These are phyloP conservation scores for Dictyostelium capitatum DNA, from an alignment of 78 protist genomes.

Conservation along the genomic window DNA sequence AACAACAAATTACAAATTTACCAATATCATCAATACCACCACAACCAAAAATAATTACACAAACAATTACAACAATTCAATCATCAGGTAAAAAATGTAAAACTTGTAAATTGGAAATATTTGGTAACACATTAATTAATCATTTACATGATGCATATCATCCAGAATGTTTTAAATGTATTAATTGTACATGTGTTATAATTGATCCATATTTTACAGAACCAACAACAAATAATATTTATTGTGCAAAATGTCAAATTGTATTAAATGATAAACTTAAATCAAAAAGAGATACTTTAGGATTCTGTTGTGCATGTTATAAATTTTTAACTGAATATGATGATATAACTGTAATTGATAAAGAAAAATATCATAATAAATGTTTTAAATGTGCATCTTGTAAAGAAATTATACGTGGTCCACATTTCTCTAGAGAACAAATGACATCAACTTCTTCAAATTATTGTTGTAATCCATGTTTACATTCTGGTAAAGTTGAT, in stretches of 20 bases:
- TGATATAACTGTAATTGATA: not conserved
- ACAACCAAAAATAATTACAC: not conserved
- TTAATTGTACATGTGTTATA: not conserved
- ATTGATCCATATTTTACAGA: slow-evolving; percentile 33
- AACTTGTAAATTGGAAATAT: slow-evolving; percentile 5
- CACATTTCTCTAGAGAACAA: slow-evolving; percentile 3
- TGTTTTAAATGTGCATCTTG: slow-evolving; percentile 50
- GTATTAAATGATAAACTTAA: slow-evolving; percentile 29
- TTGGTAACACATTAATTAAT: not conserved
- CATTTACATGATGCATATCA: slow-evolving; percentile 11
- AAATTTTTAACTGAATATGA: slow-evolving; percentile 28
- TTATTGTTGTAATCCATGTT: slow-evolving; percentile 33
- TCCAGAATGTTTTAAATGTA: slow-evolving; percentile 40
- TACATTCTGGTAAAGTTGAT: slow-evolving; percentile 49
- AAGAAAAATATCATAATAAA: slow-evolving; percentile 39
- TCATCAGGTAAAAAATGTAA: slow-evolving; percentile 34
- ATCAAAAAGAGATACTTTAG: slow-evolving; percentile 13
- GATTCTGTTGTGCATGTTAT: slow-evolving; percentile 38
- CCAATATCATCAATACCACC: not conserved
- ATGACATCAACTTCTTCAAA: slow-evolving; percentile 9
- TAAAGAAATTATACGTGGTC: not conserved
- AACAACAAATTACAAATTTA: not conserved
- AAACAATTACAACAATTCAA: slow-evolving; percentile 9
- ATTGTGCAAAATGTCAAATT: slow-evolving; percentile 54
- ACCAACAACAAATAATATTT: slow-evolving; percentile 4